Conservation (phyloP, 768 basidiomycete species). For the Panellus pusillus region DNA sequence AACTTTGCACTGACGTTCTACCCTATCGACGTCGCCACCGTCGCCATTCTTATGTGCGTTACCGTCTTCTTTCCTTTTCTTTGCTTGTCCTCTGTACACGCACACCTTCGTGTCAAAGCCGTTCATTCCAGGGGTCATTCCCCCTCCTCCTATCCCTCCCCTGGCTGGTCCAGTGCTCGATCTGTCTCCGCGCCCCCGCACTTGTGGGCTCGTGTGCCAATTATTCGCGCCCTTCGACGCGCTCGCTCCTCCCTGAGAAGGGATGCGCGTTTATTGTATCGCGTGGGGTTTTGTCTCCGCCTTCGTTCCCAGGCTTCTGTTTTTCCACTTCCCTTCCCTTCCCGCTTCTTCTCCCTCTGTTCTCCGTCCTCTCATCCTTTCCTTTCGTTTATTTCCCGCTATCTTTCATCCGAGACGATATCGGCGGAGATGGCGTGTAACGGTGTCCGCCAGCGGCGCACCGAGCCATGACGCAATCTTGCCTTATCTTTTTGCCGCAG, state of each 20-base stretch:
- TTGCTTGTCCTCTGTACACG: constrained; percentile 7
- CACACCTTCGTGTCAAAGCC: background rate
- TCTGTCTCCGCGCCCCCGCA: no score
- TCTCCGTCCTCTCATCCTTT: background rate
- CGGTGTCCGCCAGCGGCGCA: no score
- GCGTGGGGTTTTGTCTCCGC: background rate
- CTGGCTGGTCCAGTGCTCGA: no score
- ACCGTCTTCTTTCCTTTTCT: background rate
- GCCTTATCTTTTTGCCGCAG: no score
- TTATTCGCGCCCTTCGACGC: no score
- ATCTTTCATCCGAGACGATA: no score
- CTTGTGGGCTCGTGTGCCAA: no score
- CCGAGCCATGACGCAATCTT: no score
- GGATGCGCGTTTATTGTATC: background rate
- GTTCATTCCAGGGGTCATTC: background rate
- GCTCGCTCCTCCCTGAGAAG: no score
- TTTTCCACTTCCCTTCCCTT: background rate
- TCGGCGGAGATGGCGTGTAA: background rate
- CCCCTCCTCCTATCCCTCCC: background rate
- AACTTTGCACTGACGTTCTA: constrained; percentile 72
- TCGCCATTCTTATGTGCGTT: constrained; percentile 86
- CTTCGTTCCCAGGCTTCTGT: background rate
- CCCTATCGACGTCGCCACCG: constrained; percentile 86
- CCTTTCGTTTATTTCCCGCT: no score
- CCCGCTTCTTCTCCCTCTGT: no score